phyloP scores from a whole-genome alignment of 306 rosid species.

The Prunus padus region DNA sequence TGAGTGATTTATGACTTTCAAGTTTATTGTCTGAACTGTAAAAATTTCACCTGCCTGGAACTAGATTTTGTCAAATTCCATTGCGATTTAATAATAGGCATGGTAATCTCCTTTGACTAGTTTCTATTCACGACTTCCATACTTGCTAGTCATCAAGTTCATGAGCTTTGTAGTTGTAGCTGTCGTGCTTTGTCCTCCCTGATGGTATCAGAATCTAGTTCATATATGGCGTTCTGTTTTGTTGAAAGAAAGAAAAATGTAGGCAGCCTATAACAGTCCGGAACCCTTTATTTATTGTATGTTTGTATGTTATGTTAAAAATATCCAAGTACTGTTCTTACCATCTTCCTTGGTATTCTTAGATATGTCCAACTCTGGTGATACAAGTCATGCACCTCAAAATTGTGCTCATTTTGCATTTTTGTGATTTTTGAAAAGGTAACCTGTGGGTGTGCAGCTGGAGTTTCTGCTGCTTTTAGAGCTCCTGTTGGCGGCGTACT shows the following conservation, averaged over 20 bases:
- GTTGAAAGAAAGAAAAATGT: neutral
- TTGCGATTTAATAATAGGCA: neutral
- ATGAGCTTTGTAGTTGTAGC: neutral
- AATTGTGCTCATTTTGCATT: conserved; percentile 16
- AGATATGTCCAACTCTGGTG: neutral
- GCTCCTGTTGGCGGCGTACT: conserved; percentile 99
- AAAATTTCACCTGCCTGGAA: neutral
- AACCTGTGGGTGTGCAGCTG: conserved; percentile 99
- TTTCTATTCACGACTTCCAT: neutral
- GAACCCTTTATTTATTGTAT: neutral
- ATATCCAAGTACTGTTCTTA: neutral
- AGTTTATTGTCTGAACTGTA: conserved; percentile 8
- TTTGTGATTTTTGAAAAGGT: conserved; percentile 60
- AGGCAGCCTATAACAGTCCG: neutral
- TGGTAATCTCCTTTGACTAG: neutral
- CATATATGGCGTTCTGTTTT: neutral
- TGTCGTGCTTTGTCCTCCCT: too few species aligned
- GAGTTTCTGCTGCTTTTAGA: conserved; percentile 98
- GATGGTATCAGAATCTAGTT: neutral
- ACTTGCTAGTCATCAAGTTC: neutral
- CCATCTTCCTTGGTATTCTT: neutral
- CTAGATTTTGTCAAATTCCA: neutral
- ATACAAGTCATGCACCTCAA: conserved; percentile 6
- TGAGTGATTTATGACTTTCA: conserved; percentile 34
- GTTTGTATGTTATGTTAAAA: neutral